Evolutionary conservation across 306 rosid species (phyloP).

Genomic region (Prunus kanzakura): DNA sequence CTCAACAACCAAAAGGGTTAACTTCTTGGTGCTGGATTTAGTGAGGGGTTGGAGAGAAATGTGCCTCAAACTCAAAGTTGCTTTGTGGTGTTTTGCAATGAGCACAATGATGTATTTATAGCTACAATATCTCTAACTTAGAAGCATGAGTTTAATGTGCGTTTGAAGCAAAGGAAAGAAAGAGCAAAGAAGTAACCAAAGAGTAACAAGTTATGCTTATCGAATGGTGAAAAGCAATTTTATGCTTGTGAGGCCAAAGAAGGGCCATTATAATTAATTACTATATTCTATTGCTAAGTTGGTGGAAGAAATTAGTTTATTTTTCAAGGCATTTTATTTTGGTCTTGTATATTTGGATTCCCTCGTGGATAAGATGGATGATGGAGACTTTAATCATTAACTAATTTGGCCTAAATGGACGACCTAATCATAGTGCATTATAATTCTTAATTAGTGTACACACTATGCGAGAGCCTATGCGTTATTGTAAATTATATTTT

Average conservation of each 20-base stretch:
- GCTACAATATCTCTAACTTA: not conserved
- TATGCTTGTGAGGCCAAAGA: not conserved
- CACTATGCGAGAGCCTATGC: not conserved
- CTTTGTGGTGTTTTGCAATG: slow-evolving; percentile 10
- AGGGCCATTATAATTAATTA: not conserved
- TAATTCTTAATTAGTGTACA: not conserved
- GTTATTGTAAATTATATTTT: not conserved
- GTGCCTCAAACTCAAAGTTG: slow-evolving; percentile 1
- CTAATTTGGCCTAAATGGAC: not conserved
- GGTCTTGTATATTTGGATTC: not conserved
- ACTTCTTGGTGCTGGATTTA: slow-evolving; percentile 1
- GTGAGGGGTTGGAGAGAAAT: not conserved
- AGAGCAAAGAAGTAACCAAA: slow-evolving; percentile 15
- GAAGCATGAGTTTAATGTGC: slow-evolving; percentile 30
- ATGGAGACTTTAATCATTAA: slow-evolving; percentile 9
- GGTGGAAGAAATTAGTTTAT: not conserved
- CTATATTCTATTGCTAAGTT: slow-evolving; percentile 22
- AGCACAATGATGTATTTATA: slow-evolving; percentile 22
- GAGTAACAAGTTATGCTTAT: not conserved
- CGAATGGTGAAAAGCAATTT: not conserved
- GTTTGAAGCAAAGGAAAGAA: slow-evolving; percentile 19
- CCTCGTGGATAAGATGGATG: slow-evolving; percentile 9
- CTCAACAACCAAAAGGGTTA: not conserved
- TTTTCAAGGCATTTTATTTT: not conserved
- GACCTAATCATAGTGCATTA: not conserved